These are phyloP conservation scores for Peziza echinospora DNA, from an alignment of 495 filamentous ascomycete genomes.

Conservation along the genomic window DNA sequence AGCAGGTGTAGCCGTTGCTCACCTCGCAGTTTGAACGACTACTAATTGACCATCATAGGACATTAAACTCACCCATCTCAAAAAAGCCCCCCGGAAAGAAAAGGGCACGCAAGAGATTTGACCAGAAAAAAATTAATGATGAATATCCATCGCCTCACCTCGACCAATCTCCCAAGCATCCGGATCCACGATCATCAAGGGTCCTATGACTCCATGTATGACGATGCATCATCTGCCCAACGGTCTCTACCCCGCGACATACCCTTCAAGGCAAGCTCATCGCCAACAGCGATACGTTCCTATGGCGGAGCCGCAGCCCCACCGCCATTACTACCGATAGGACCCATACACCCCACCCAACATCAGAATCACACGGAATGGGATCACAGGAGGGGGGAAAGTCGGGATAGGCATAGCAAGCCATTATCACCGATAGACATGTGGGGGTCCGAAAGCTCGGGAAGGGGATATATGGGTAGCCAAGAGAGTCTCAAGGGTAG, in stretches of 20 bases:
- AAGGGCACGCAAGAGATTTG: no score
- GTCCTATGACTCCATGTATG: constrained; percentile 13
- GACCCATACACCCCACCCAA: constrained; percentile 2
- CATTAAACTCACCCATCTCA: no score
- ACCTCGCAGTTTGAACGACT: no score
- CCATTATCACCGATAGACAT: not conserved
- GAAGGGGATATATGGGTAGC: not conserved
- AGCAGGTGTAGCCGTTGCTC: no score
- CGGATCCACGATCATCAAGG: constrained; percentile 16
- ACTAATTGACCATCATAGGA: no score
- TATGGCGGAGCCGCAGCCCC: constrained; percentile 11
- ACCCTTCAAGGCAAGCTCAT: constrained; percentile 14
- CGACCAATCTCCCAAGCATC: constrained; percentile 18
- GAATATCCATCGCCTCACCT: constrained; percentile 17
- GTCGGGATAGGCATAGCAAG: not conserved
- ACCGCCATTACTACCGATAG: constrained; percentile 16
- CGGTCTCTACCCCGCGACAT: constrained; percentile 19
- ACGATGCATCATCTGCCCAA: constrained; percentile 10
- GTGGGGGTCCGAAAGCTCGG: not conserved
- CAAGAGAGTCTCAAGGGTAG: not conserved
- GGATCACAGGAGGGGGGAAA: no score
- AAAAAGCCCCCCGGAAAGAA: no score
- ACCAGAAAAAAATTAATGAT: constrained; percentile 14
- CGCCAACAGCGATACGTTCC: constrained; percentile 15
- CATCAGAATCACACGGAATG: not conserved